Base-by-base conservation (phyloP, 2,329 filamentous ascomycete genomes). In the Ophiostoma fasciatum region DNA sequence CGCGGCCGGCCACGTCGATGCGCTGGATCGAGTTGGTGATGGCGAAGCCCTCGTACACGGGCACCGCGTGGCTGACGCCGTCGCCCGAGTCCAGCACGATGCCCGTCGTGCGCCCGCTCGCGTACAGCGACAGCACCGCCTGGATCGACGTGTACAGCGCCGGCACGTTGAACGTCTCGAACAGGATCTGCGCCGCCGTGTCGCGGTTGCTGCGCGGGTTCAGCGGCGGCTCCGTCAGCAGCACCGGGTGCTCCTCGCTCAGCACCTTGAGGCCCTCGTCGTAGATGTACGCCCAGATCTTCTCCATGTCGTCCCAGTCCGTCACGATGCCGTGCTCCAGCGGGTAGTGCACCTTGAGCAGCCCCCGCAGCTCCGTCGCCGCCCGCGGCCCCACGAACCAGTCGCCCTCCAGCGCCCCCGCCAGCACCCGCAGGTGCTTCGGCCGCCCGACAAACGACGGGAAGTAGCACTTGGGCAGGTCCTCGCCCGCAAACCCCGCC, bases 251-350 rank as follows among this genome's bases (percentile, higher is more conserved):
- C 78, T 98, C 90, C 69, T 98, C 90, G 59, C 87, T 94, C 54
- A 94, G 68, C 33, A 88, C 94, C 66, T 94, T 96, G 50, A 98
- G 59, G 45, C 92, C 90, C 53, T 94, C 88, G 39, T 82, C 82
- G 57, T 96, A 98, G 36, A 98, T 85, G 53, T 93, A 90, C 51
- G 92, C 82, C 90, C 90, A 98, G 61, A 98, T 98, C 63, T 84
- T 78, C 66, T 98, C 90, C 90, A 98, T 98, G 54, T 98, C 90
- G 55, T 96, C 90, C 90, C 90, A 98, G 59, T 98, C 85, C 48
- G 90, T 98, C 44, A 98, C 90, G 51, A 98, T 92, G 49, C 90
- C 90, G 57, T 98, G 90, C 62, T 96, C 90, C 37, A 98, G 64
- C 30, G 90, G 90, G 56, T 96, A 96, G 46, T 77, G 72, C 50